phyloP scores from a whole-genome alignment of 1,284 basidiomycete genomes.

The Ustilago xerochloae region DNA sequence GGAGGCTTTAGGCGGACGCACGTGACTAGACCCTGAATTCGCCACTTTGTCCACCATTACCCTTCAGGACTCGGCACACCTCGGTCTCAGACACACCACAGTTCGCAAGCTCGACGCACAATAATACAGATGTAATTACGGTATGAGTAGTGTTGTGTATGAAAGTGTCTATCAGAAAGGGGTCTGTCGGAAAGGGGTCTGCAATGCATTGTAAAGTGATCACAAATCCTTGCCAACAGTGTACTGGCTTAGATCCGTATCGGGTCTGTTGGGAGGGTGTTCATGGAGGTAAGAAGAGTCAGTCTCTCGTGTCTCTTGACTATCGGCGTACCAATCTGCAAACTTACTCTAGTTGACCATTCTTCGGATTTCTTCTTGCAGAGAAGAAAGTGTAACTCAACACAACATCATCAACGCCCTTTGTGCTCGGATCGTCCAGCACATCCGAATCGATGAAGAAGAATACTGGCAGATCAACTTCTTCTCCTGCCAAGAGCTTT shows the following conservation, averaged over 20 bases:
- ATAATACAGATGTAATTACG: no score
- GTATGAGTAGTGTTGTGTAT: no score
- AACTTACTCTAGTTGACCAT: constrained; percentile 63
- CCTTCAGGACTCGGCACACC: not conserved
- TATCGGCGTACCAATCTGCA: no score
- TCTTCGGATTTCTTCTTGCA: constrained; percentile 69
- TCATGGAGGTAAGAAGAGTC: not conserved
- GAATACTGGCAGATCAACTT: constrained; percentile 96
- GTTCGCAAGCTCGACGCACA: no score
- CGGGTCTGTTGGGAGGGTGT: no score
- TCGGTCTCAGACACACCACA: not conserved
- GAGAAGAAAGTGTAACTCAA: constrained; percentile 97
- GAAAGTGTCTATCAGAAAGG: constrained; percentile 3
- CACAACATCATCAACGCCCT: constrained; percentile 88
- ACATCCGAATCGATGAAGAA: constrained; percentile 99
- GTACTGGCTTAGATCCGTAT: constrained; percentile 61
- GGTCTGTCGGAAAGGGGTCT: no score
- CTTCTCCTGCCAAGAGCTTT: constrained; percentile 90
- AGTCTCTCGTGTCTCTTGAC: no score
- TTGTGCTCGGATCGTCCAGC: constrained; percentile 87
- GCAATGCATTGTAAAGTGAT: not conserved
- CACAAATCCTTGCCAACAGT: constrained; percentile 54
- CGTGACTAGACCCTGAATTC: constrained; percentile 45
- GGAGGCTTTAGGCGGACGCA: not conserved
- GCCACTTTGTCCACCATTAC: not conserved